Evolutionary conservation across 1,284 basidiomycete genomes (phyloP), one percentile per base, ranked within the genome.

Genomic region (Amylostereum areolatum): DNA sequence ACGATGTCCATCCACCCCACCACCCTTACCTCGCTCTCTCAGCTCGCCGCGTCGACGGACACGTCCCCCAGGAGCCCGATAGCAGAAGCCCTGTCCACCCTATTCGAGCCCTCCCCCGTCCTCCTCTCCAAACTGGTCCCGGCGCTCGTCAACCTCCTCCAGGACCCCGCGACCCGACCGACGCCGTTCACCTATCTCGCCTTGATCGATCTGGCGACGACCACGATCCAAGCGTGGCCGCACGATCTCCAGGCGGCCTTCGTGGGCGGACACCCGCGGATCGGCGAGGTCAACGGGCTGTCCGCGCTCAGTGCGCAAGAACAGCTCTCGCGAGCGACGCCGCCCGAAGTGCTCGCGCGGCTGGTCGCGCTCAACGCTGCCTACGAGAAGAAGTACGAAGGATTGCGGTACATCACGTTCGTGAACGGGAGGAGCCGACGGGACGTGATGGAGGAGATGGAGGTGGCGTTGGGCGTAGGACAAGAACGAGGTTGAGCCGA

Each of bases 391-490:
- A 69, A 70, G 46, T 96, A 84, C 60, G 83, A 87, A 0, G 82
- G 83, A 1, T 66, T 96, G 52, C 74, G 86, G 28, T 96, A 91
- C 62, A 89, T 95, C 67, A 95, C 92, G 3, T 96, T 94, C 61
- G 93, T 96, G 42, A 91, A 92, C 61, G 90, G 90, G 32, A 77
- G 93, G 50, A 77, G 80, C 48, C 74, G 92, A 43, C 75, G 77
- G 29, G 75, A 66, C 43, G 84, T 96, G 56, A 82, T 83, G 42
- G 74, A 81, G 54, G 91, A 93, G 67, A 82, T 96, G 75, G 89
- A 94, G 65, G 72, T 69, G 45, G 71, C 71, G 51, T 70, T 92
- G 34, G 71, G 69, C n/a, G 60, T 81, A 25, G 59, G 62, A 1
- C n/a, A 51, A 50, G 6, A 40, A n/a, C 33, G 55, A 68, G 35